These are phyloP conservation scores for Hypoxylon fuscum DNA, from an alignment of 495 filamentous ascomycete genomes.

Conservation along the genomic window DNA sequence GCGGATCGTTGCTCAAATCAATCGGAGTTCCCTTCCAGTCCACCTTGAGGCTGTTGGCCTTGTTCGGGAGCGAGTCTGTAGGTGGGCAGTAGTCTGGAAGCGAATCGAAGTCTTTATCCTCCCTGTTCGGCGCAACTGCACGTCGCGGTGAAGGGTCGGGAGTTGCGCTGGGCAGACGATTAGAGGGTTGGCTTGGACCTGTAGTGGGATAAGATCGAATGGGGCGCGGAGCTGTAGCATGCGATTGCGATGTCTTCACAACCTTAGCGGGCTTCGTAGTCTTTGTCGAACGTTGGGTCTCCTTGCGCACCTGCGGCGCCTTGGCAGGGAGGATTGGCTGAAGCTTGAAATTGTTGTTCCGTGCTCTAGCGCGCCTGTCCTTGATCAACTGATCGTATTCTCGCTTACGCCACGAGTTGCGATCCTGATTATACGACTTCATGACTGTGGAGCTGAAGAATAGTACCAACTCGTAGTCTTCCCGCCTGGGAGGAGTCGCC, in stretches of 20 bases:
- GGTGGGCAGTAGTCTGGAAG: conserved; percentile 83
- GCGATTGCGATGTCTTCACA: conserved; percentile 53
- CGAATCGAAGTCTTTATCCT: conserved; percentile 87
- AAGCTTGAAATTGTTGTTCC: conserved; percentile 44
- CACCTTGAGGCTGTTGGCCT: conserved; percentile 75
- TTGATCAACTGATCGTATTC: conserved; percentile 68
- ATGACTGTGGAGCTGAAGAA: conserved; percentile 72
- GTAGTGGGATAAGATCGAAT: conserved; percentile 38
- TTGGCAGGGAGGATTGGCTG: conserved; percentile 55
- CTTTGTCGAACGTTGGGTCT: conserved; percentile 48
- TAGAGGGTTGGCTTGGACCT: conserved; percentile 29
- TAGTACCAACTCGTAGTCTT: conserved; percentile 75
- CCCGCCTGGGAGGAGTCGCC: conserved; percentile 66
- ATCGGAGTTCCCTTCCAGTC: conserved; percentile 88
- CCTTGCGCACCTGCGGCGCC: conserved; percentile 38
- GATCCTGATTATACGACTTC: conserved; percentile 66
- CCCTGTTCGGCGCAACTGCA: conserved; percentile 65
- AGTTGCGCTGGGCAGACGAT: conserved; percentile 45
- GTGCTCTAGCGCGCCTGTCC: conserved; percentile 51
- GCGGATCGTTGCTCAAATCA: conserved; percentile 81
- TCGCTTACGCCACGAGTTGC: conserved; percentile 66
- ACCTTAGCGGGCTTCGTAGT: conserved; percentile 53
- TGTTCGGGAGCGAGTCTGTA: conserved; percentile 66
- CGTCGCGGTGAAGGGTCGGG: conserved; percentile 54
- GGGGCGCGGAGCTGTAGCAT: conserved; percentile 39